Conservation (phyloP, 805 yeast species). For the Pichia eremophila region DNA sequence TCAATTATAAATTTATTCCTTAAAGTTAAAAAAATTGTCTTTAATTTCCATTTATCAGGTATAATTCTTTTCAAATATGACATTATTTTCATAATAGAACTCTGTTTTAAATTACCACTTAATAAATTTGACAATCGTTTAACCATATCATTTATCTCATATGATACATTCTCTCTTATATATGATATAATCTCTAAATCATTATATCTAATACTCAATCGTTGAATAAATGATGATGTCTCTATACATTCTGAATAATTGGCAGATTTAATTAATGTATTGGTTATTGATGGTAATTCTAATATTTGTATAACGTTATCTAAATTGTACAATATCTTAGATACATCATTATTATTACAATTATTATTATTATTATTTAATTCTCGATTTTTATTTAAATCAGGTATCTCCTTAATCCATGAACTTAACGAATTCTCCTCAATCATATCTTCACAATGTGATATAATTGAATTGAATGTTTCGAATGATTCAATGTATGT, state of each 20-base stretch:
- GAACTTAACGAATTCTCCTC: not conserved
- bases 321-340: slow-evolving; percentile 46
- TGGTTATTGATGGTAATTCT: slow-evolving; percentile 74
- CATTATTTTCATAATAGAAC: slow-evolving; percentile 68
- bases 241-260: slow-evolving; percentile 87
- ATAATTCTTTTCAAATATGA: slow-evolving; percentile 37
- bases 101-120: slow-evolving; percentile 67
- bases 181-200: slow-evolving; percentile 41
- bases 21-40: slow-evolving; percentile 55
- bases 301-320: slow-evolving; percentile 68
- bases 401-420: not conserved
- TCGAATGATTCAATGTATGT: slow-evolving; percentile 1
- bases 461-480: slow-evolving; percentile 1
- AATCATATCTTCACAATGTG: not conserved
- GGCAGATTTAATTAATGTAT: slow-evolving; percentile 78
- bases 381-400: not conserved
- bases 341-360: slow-evolving; percentile 8
- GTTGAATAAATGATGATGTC: slow-evolving; percentile 61
- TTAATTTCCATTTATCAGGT: slow-evolving; percentile 26
- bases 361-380: not conserved
- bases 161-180: slow-evolving; percentile 42
- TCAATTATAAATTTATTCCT: slow-evolving; percentile 56
- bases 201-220: slow-evolving; percentile 64
- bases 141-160: slow-evolving; percentile 53
- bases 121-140: slow-evolving; percentile 59